Percentiles rank a stretch among this genome's conserved stretches.
These are phyloP conservation scores for Astragalus glycyphyllos DNA, from an alignment of 306 rosid species.

Conservation along the genomic window DNA sequence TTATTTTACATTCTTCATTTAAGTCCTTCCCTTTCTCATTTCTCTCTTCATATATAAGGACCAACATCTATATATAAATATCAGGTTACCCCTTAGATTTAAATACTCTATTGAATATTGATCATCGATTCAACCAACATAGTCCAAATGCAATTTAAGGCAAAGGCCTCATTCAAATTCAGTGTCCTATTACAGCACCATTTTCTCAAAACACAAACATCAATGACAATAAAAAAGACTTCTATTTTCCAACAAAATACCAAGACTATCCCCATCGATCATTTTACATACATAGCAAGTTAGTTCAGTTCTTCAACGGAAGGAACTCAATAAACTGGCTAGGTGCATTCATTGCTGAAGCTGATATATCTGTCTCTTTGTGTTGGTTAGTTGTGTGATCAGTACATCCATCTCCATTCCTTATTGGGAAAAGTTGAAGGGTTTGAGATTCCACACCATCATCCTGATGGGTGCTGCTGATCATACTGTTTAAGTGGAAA, in stretches of 20 bases:
- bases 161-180: slow-evolving; percentile 51
- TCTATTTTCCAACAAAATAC: slow-evolving; percentile 50
- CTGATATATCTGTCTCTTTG: slow-evolving; percentile 54
- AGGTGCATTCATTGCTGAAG: slow-evolving; percentile 58
- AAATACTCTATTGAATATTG: slow-evolving; percentile 22
- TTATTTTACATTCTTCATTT: slow-evolving; percentile 41
- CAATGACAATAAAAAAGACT: slow-evolving; percentile 38
- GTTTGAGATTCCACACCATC: slow-evolving; percentile 67
- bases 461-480: slow-evolving; percentile 13
- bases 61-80: slow-evolving; percentile 34
- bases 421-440: slow-evolving; percentile 80
- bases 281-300: slow-evolving; percentile 45
- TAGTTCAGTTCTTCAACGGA: slow-evolving; percentile 44
- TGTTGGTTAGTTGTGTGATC: slow-evolving; percentile 44
- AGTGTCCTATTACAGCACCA: slow-evolving; percentile 48
- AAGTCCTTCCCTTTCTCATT: slow-evolving; percentile 38
- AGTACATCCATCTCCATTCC: slow-evolving; percentile 52
- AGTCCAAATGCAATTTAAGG: slow-evolving; percentile 77
- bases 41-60: slow-evolving; percentile 35
- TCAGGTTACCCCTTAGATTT: slow-evolving; percentile 51
- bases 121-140: slow-evolving; percentile 54
- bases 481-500: slow-evolving; percentile 38
- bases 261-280: slow-evolving; percentile 26
- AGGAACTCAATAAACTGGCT: slow-evolving; percentile 60
- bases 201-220: slow-evolving; percentile 59